Conservation (phyloP, 345 rosid genomes). For the Rhizophora apiculata region DNA sequence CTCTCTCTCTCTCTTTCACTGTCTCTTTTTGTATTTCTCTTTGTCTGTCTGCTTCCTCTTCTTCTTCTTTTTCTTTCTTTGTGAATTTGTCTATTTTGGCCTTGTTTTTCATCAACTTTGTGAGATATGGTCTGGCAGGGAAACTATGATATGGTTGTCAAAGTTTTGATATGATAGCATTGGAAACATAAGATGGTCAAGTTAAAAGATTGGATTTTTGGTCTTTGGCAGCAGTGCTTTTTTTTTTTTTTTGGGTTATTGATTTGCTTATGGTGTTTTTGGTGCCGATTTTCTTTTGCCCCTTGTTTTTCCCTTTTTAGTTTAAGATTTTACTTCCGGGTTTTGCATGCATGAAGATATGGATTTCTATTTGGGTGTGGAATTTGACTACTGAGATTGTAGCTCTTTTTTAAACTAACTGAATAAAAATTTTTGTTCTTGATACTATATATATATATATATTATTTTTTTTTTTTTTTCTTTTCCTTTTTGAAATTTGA, state of each 20-base stretch:
- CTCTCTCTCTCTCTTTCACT: not conserved
- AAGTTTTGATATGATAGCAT: conserved; percentile 11
- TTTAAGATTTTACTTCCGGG: conserved; percentile 12
- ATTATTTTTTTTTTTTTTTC: not conserved
- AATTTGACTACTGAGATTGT: not conserved
- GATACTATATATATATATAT: not conserved
- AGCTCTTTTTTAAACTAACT: not conserved
- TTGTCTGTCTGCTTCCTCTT: too few relatives aligned
- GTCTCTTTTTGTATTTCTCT: not conserved
- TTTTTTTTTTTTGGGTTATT: conserved; percentile 2
- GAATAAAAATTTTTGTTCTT: not conserved
- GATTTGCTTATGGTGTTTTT: not conserved
- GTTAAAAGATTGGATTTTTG: conserved; percentile 2
- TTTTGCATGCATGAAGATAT: conserved; percentile 26
- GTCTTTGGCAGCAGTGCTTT: not conserved
- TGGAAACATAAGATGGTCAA: conserved; percentile 15
- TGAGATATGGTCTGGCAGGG: not conserved
- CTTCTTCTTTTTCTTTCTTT: not conserved
- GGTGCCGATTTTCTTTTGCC: not conserved
- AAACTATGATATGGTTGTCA: not conserved
- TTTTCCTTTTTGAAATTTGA: too few relatives aligned
- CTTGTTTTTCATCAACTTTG: too few relatives aligned
- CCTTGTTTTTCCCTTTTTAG: not conserved
- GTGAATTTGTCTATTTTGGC: not conserved
- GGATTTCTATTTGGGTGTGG: not conserved